Conservation (phyloP, 257 asterid genomes). For the Lantana camara region DNA sequence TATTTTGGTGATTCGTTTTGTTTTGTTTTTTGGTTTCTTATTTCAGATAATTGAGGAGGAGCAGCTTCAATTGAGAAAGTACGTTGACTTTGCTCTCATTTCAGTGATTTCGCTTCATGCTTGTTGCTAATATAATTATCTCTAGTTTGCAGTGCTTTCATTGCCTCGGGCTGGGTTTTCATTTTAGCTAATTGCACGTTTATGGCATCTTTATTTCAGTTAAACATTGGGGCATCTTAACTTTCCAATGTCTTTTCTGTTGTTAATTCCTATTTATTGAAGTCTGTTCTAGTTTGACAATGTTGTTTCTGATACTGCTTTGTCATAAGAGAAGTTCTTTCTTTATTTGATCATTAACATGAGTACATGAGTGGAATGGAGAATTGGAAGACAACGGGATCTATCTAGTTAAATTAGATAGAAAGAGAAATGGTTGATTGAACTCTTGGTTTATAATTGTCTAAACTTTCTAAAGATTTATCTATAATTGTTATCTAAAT, state of each 20-base stretch:
- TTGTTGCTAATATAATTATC: neutral
- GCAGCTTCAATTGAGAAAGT: conserved; percentile 92
- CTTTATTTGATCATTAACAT: neutral
- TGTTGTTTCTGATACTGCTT: conserved; percentile 10
- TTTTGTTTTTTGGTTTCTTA: neutral
- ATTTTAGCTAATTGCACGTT: neutral
- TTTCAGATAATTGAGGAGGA: conserved; percentile 81
- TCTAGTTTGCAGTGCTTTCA: neutral
- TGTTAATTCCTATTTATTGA: neutral
- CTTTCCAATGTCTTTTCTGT: neutral
- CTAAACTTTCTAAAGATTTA: neutral
- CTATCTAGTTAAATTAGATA: too few species aligned
- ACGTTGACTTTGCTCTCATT: conserved; percentile 39
- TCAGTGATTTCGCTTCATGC: conserved; percentile 17
- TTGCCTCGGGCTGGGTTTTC: neutral
- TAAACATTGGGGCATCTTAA: neutral
- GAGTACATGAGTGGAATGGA: neutral
- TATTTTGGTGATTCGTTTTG: conserved; percentile 13
- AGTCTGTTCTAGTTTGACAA: conserved; percentile 10
- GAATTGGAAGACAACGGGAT: too few species aligned
- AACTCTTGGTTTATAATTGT: neutral
- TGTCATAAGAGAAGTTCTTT: neutral
- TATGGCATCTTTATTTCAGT: neutral
- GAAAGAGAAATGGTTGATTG: neutral
- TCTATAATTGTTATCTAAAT: neutral